A percentile compares a stretch with the other conserved stretches of the same genome.
Conservation (phyloP, 352 stramenopile species). For the Aphanomyces euteiches region DNA sequence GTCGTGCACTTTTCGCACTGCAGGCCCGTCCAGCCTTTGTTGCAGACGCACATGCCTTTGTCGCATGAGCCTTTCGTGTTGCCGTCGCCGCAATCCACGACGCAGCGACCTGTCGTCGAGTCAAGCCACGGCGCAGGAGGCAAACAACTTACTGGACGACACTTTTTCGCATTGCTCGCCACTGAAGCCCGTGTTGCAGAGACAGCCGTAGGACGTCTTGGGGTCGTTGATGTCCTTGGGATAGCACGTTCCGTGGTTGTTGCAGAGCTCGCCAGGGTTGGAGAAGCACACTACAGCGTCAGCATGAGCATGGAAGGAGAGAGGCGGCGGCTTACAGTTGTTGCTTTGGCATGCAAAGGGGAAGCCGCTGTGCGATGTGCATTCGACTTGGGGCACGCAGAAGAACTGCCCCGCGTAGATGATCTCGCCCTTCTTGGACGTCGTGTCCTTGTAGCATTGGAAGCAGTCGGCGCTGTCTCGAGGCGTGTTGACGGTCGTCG, state of each 20-base stretch:
- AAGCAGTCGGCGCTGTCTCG: constrained; percentile 24
- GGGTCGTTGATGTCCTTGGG: constrained; percentile 28
- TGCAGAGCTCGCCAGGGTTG: constrained; percentile 14
- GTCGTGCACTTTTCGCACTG: constrained; percentile 21
- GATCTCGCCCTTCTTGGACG: neutral
- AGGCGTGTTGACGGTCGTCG: neutral
- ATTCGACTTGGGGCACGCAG: constrained; percentile 22
- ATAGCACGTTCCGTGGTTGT: constrained; percentile 29
- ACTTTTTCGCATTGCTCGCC: constrained; percentile 25
- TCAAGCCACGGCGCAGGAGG: neutral
- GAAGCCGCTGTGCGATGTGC: constrained; percentile 10
- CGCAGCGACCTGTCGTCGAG: neutral
- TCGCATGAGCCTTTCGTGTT: constrained; percentile 28
- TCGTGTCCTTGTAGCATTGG: constrained; percentile 22
- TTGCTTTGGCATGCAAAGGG: constrained; percentile 2
- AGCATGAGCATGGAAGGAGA: neutral
- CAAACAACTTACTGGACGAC: constrained; percentile 2
- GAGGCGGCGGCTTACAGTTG: constrained; percentile 19
- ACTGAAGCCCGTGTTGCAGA: constrained; percentile 11
- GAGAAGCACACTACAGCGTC: constrained; percentile 24
- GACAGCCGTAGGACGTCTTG: constrained; percentile 26
- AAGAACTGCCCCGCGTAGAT: constrained; percentile 26
- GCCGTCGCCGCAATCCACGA: constrained; percentile 25
- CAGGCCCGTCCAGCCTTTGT: constrained; percentile 16
- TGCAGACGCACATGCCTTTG: constrained; percentile 14